phyloP scores from a whole-genome alignment of 176 grass and related monocot genomes.

The Avena sativa region DNA sequence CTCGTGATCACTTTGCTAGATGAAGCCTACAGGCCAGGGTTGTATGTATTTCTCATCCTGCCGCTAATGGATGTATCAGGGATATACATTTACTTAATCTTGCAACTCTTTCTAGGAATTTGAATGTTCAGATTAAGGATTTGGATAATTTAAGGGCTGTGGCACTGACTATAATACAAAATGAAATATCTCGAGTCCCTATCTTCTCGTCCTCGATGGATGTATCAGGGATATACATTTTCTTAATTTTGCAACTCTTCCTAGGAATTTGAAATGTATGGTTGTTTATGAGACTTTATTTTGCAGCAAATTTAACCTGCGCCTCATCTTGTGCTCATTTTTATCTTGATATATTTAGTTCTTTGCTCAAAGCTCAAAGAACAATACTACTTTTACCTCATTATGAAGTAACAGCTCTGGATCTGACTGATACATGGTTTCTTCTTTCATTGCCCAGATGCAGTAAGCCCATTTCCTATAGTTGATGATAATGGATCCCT shows the following conservation, averaged over 20 bases:
- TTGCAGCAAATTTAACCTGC: conserved; percentile 26
- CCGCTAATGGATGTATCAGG: neutral
- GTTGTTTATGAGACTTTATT: conserved; percentile 25
- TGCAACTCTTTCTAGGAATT: conserved; percentile 64
- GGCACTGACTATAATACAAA: too few species aligned
- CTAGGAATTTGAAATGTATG: conserved; percentile 67
- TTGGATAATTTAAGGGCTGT: too few species aligned
- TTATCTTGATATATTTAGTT: conserved; percentile 52
- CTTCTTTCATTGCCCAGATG: conserved; percentile 40
- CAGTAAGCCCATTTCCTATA: conserved; percentile 67
- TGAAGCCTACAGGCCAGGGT: too few species aligned
- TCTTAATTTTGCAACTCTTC: conserved; percentile 43
- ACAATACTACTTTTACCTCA: conserved; percentile 21
- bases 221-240: too few species aligned
- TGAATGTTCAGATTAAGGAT: conserved; percentile 45
- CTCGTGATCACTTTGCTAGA: too few species aligned
- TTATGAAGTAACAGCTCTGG: conserved; percentile 11
- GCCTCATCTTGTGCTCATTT: conserved; percentile 29
- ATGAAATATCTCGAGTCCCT: too few species aligned
- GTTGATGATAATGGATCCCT: conserved; percentile 62
- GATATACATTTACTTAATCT: conserved; percentile 66
- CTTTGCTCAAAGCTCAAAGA: conserved; percentile 71
- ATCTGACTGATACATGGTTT: conserved; percentile 6
- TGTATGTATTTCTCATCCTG: too few species aligned
- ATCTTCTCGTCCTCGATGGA: too few species aligned